A percentile compares a stretch with the other conserved stretches of the same genome.
phyloP scores from a whole-genome alignment of 225 moss, liverwort and hornwort species.

The Lunularia cruciata region DNA sequence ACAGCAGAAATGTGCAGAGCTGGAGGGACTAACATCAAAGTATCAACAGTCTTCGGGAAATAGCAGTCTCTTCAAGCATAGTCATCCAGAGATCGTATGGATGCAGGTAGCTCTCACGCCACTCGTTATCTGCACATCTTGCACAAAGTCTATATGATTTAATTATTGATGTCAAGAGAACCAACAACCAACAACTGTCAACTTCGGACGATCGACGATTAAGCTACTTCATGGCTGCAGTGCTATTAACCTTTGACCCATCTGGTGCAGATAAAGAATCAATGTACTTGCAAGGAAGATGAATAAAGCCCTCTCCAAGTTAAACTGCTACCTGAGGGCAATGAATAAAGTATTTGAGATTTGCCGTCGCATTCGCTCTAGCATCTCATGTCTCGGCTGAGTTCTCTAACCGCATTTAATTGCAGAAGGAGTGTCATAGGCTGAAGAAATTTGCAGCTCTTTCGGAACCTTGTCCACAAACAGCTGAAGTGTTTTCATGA shows the following conservation, averaged over 20 bases:
- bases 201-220: too few species aligned
- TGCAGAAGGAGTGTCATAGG: slow-evolving; percentile 62
- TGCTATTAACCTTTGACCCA: too few species aligned
- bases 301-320: neutral
- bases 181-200: neutral
- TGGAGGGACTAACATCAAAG: slow-evolving; percentile 42
- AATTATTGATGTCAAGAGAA: neutral
- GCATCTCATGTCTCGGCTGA: neutral
- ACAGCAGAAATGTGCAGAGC: slow-evolving; percentile 55
- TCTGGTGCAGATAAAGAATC: too few species aligned
- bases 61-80: slow-evolving; percentile 22
- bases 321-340: too few species aligned
- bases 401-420: neutral
- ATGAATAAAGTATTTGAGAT: neutral
- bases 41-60: slow-evolving; percentile 17
- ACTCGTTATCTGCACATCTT: neutral
- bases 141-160: neutral
- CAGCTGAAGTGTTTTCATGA: slow-evolving; percentile 17
- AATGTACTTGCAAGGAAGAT: neutral
- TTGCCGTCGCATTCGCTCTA: neutral
- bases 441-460: slow-evolving; percentile 51
- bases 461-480: slow-evolving; percentile 36
- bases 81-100: slow-evolving; percentile 36
- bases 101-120: slow-evolving; percentile 30
- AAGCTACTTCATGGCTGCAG: too few species aligned